Evolutionary conservation across 2,329 filamentous ascomycete species (phyloP).

Genomic region (Ophiobolus disseminans): DNA sequence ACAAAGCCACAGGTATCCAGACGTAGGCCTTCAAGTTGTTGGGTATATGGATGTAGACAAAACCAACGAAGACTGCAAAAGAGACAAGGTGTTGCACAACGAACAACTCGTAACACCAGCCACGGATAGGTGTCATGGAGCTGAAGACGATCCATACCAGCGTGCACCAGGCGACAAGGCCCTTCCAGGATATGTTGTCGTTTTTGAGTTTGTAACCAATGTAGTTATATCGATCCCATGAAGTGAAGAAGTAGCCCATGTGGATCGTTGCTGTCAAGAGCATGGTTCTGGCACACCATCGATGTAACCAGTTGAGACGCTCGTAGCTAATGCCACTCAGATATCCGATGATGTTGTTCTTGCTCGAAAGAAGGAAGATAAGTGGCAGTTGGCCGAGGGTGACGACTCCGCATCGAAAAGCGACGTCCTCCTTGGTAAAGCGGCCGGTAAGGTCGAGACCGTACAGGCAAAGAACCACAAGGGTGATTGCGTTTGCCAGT

Average conservation of each 20-base stretch:
- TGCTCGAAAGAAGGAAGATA: slow-evolving; percentile 63
- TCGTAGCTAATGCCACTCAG: slow-evolving; percentile 71
- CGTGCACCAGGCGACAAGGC: slow-evolving; percentile 70
- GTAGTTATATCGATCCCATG: slow-evolving; percentile 64
- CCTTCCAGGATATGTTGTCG: slow-evolving; percentile 71
- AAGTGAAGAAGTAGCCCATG: slow-evolving; percentile 70
- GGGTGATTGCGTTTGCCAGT: slow-evolving; percentile 56
- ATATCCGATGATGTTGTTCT: slow-evolving; percentile 65
- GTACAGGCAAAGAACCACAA: slow-evolving; percentile 65
- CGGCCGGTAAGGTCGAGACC: slow-evolving; percentile 58
- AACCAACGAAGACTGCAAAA: slow-evolving; percentile 67
- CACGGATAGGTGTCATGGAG: slow-evolving; percentile 68
- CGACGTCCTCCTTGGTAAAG: slow-evolving; percentile 63
- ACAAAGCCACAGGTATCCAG: slow-evolving; percentile 69
- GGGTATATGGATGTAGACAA: slow-evolving; percentile 70
- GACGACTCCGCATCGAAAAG: slow-evolving; percentile 63
- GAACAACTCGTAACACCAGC: slow-evolving; percentile 73
- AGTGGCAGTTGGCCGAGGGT: slow-evolving; percentile 62
- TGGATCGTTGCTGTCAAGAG: slow-evolving; percentile 73
- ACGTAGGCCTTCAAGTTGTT: slow-evolving; percentile 65
- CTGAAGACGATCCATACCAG: slow-evolving; percentile 71
- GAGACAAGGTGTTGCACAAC: slow-evolving; percentile 71
- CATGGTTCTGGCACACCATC: slow-evolving; percentile 74
- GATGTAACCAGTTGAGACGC: slow-evolving; percentile 74
- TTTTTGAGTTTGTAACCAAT: slow-evolving; percentile 65